Evolutionary conservation across 2,329 filamentous ascomycete species (phyloP).

Genomic region (Coleophoma eucalyptorum): DNA sequence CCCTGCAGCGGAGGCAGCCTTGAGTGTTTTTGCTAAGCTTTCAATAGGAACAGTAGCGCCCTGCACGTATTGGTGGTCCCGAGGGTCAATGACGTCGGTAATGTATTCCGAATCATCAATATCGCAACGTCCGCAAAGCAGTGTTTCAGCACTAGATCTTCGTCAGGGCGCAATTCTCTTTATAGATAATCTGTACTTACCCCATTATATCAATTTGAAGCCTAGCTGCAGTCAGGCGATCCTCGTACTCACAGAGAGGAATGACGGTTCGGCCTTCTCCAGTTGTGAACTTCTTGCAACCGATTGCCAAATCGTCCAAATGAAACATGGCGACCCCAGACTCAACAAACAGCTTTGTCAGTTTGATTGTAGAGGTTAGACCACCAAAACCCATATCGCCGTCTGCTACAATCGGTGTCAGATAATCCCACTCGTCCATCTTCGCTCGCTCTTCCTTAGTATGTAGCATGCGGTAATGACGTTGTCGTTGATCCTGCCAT

Average conservation of each 20-base stretch:
- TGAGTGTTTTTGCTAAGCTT: conserved; percentile 51
- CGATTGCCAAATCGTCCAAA: conserved; percentile 67
- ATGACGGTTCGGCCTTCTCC: conserved; percentile 66
- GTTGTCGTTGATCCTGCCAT: conserved; percentile 64
- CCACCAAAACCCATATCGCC: conserved; percentile 66
- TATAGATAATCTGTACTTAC: too few relatives aligned
- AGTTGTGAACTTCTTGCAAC: conserved; percentile 66
- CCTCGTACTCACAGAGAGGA: conserved; percentile 65
- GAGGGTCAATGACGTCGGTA: conserved; percentile 60
- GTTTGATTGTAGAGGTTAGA: conserved; percentile 61
- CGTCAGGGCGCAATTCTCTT: too few relatives aligned
- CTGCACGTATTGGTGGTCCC: conserved; percentile 68
- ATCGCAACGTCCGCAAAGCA: conserved; percentile 65
- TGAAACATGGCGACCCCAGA: conserved; percentile 69
- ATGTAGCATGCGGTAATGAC: conserved; percentile 57
- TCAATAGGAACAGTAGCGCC: conserved; percentile 55
- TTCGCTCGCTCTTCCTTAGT: conserved; percentile 51
- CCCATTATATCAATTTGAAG: conserved; percentile 73
- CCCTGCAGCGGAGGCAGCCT: conserved; percentile 61
- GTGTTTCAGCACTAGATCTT: conserved; percentile 45
- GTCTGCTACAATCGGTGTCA: conserved; percentile 65
- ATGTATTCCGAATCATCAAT: conserved; percentile 64
- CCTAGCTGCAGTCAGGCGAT: conserved; percentile 59
- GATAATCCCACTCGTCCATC: conserved; percentile 62
- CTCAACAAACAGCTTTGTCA: conserved; percentile 67